Percentiles rank a stretch among this genome's conserved stretches.
Conservation (phyloP, 495 filamentous ascomycete genomes). For the Opeltia flavorubescens region DNA sequence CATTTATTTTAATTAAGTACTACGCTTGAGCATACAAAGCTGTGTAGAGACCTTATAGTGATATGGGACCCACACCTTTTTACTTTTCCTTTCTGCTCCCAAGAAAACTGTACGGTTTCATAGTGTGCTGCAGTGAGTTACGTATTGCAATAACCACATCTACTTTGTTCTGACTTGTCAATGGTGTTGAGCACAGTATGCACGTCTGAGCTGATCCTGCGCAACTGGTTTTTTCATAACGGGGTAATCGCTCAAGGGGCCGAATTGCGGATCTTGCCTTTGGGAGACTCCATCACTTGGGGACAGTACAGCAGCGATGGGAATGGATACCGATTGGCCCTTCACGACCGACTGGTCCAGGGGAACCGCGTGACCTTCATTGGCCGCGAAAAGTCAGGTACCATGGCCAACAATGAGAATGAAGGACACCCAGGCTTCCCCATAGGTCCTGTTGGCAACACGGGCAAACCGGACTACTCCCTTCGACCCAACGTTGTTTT, state of each 20-base stretch:
- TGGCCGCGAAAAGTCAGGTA: conserved; percentile 20
- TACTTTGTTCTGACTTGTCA: too few species aligned
- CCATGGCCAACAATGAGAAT: conserved; percentile 36
- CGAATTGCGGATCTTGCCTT: conserved; percentile 33
- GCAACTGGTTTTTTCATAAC: too few species aligned
- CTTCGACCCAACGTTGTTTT: conserved; percentile 8
- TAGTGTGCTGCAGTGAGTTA: too few species aligned
- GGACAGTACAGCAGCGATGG: conserved; percentile 36
- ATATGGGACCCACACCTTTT: too few species aligned
- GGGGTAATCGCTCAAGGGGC: background rate
- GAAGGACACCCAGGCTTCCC: conserved; percentile 35
- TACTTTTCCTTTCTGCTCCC: too few species aligned
- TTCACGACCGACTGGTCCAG: conserved; percentile 23
- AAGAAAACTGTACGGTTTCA: too few species aligned
- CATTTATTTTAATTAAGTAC: too few species aligned
- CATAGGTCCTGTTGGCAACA: conserved; percentile 28
- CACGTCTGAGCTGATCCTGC: too few species aligned
- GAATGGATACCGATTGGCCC: conserved; percentile 39
- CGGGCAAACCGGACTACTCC: background rate
- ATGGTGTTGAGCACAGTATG: too few species aligned
- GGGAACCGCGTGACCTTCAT: conserved; percentile 28
- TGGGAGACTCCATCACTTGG: conserved; percentile 44
- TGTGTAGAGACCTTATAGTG: too few species aligned
- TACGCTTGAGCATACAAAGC: too few species aligned
- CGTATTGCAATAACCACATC: too few species aligned